phyloP scores from a whole-genome alignment of 1,284 basidiomycete genomes.

The Malassezia pachydermatis region DNA sequence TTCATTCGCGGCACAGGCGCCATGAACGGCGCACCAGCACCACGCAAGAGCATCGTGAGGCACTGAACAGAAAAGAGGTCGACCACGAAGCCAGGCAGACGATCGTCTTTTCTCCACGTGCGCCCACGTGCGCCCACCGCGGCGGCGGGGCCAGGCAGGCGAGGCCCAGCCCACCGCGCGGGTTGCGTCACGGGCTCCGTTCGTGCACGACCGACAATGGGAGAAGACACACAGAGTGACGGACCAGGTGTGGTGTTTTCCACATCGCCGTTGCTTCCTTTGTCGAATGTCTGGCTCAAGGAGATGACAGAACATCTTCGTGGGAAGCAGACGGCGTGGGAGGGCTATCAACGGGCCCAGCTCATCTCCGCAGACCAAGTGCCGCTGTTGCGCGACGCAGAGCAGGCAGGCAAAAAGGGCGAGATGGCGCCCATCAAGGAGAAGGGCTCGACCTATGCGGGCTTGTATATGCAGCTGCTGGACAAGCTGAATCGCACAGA shows the following conservation, averaged over 20 bases:
- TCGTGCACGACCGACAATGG: too few relatives aligned
- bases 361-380: conserved; percentile 81
- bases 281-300: conserved; percentile 77
- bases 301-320: conserved; percentile 77
- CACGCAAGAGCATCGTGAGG: too few relatives aligned
- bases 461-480: conserved; percentile 79
- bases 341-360: conserved; percentile 91
- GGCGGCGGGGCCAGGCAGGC: not conserved
- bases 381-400: conserved; percentile 56
- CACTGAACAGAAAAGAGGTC: too few relatives aligned
- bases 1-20: too few relatives aligned
- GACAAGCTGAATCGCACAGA: conserved; percentile 86
- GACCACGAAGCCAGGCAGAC: not conserved
- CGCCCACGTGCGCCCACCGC: too few relatives aligned
- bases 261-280: conserved; percentile 60
- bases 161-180: not conserved
- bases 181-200: too few relatives aligned
- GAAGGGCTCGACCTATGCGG: conserved; percentile 57
- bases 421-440: conserved; percentile 61
- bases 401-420: conserved; percentile 10
- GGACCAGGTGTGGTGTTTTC: conserved; percentile 5
- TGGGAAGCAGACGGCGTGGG: conserved; percentile 87
- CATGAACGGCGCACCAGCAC: too few relatives aligned
- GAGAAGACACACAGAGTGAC: too few relatives aligned
- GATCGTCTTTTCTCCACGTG: too few relatives aligned